Evolutionary conservation across 2,329 filamentous ascomycete genomes (phyloP), one percentile per base, ranked within the genome.

Genomic region (Paramyrothecium sp.): DNA sequence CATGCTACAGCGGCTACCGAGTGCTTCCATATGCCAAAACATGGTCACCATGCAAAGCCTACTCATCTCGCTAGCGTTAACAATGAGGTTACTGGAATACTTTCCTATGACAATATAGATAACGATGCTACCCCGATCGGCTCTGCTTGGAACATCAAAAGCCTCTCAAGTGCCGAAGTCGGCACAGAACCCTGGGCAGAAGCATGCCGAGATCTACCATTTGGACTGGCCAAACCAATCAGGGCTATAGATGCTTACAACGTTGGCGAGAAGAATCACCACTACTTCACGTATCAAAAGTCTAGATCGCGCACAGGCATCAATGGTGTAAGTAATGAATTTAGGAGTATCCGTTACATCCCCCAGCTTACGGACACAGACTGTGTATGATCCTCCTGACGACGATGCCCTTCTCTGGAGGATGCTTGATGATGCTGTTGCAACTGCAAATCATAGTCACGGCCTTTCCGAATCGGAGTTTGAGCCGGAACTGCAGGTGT

Each of bases 21-120:
- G 5, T 60, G 59, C 53, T 56, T 57, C 33, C 54, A 56, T 16
- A 47, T 59, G 33, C 34, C 51, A 16, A 38, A 50, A 17, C 20
- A 53, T 4, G 33, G 30, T 13, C 34, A 53, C 13, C 33, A 38
- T 38, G 33, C 10, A 8, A 38, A 38, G 33, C 33, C 33, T 38
- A 38, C 33, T 38, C 10, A 8, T 16, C 16, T 38, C 16, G 33
- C 33, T 38, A 58, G 53, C 30, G 34, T 61, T 19, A 48, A 52
- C 11, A 62, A 54, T 11, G 58, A 63, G 10, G 61, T 61, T 8
- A 59, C 60, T 2, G 63, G 58, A 2, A 56, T 56, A 13, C 46
- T 60, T 7, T 30, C 55, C 13, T 60, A 65, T 52, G 63, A 65
- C 16, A 57, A 58, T n/a, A 56, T 54, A 7, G 61, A 65, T 3